Conservation (phyloP, 208 protist species). For the Trypanosoma grayi region DNA sequence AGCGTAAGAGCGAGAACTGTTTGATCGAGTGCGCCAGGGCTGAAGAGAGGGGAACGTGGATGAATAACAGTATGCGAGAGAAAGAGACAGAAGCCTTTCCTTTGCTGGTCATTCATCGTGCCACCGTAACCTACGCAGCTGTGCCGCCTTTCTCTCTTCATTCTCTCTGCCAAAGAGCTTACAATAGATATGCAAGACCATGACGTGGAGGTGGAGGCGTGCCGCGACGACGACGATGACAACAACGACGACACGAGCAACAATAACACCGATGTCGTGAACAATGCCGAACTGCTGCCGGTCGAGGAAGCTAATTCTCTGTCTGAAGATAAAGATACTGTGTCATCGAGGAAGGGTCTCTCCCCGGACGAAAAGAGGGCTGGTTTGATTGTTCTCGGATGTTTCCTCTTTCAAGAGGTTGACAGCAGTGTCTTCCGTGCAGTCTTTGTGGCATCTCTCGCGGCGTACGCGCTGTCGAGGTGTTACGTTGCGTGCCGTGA, state of each 20-base stretch:
- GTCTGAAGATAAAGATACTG: background rate
- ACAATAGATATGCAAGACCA: no score
- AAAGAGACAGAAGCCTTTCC: no score
- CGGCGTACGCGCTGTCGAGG: background rate
- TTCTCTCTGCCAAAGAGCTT: no score
- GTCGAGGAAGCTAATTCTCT: background rate
- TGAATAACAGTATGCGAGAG: background rate
- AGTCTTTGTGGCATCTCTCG: slow-evolving; percentile 11
- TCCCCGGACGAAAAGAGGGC: slow-evolving; percentile 22
- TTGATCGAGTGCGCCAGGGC: background rate
- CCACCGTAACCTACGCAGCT: no score
- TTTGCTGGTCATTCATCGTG: no score
- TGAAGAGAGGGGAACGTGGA: no score
- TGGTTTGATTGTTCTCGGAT: slow-evolving; percentile 24
- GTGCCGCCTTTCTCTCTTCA: no score
- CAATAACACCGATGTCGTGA: no score
- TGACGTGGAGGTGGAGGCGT: no score
- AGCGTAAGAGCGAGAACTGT: background rate
- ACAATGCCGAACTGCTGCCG: background rate
- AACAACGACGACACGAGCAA: no score
- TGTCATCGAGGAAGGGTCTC: background rate
- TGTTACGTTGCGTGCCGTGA: background rate
- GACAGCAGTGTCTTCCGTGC: slow-evolving; percentile 10
- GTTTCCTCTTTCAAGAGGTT: slow-evolving; percentile 29
- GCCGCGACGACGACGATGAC: no score